Conservation (phyloP, 1,284 basidiomycete species). For the Peniophora sp. region DNA sequence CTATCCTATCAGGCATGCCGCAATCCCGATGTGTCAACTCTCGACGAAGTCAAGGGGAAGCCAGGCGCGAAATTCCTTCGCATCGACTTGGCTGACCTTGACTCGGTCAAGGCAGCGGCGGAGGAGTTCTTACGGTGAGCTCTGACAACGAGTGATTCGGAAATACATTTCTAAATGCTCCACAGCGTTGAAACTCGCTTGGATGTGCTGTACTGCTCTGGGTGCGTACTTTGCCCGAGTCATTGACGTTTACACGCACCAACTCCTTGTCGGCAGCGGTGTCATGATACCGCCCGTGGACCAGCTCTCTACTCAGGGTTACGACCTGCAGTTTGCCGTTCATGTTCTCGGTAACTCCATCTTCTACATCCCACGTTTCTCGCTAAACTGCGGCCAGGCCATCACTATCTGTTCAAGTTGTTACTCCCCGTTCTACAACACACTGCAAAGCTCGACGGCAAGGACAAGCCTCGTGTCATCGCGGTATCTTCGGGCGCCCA, state of each 20-base stretch:
- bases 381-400: conserved; percentile 6
- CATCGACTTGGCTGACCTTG: background rate
- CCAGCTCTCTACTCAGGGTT: conserved; percentile 28
- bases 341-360: conserved; percentile 21
- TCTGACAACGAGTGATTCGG: background rate
- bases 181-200: background rate
- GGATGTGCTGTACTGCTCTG: background rate
- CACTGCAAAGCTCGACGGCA: conserved; percentile 12
- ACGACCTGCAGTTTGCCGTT: conserved; percentile 36
- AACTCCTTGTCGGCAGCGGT: conserved; percentile 20
- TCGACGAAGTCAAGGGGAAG: background rate
- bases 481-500: conserved; percentile 21
- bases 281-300: conserved; percentile 29
- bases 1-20: background rate
- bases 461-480: conserved; percentile 25
- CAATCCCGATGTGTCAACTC: background rate
- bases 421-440: conserved; percentile 26
- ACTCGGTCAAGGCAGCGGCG: background rate
- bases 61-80: background rate
- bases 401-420: conserved; percentile 24
- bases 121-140: background rate
- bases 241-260: background rate
- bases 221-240: background rate
- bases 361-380: background rate
- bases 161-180: background rate